Percentiles rank a stretch among this genome's conserved stretches.
Conservation (phyloP, 805 yeast genomes). For the Danielia reshetovae region DNA sequence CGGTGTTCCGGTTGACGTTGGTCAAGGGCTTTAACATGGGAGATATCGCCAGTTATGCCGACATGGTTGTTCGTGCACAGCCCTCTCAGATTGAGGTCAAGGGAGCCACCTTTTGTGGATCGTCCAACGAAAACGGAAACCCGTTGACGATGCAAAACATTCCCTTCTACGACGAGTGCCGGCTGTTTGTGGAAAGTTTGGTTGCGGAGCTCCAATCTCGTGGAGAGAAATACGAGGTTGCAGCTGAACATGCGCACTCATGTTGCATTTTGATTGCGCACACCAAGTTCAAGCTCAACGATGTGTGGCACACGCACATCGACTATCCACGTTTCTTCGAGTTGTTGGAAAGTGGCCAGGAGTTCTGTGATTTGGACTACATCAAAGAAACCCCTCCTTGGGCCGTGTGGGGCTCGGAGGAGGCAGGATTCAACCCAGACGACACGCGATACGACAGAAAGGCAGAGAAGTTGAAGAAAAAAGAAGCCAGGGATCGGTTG, state of each 20-base stretch:
- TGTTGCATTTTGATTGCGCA: slow-evolving; percentile 88
- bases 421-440: slow-evolving; percentile 87
- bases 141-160: slow-evolving; percentile 94
- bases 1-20: slow-evolving; percentile 84
- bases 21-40: slow-evolving; percentile 91
- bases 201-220: slow-evolving; percentile 58
- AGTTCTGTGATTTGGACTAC: slow-evolving; percentile 78
- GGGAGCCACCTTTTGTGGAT: slow-evolving; percentile 95
- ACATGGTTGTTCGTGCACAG: slow-evolving; percentile 71
- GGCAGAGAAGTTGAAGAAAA: slow-evolving; percentile 53
- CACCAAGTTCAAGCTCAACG: slow-evolving; percentile 61
- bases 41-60: slow-evolving; percentile 79
- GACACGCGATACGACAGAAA: slow-evolving; percentile 68
- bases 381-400: slow-evolving; percentile 78
- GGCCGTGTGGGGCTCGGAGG: slow-evolving; percentile 85
- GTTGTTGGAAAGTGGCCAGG: slow-evolving; percentile 58
- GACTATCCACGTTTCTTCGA: slow-evolving; percentile 75
- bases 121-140: slow-evolving; percentile 77
- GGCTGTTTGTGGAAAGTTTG: slow-evolving; percentile 62
- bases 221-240: slow-evolving; percentile 73
- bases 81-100: slow-evolving; percentile 91
- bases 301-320: slow-evolving; percentile 85
- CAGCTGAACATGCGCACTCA: slow-evolving; percentile 94
- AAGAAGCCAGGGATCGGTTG: slow-evolving; percentile 31
- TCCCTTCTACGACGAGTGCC: slow-evolving; percentile 90